These are phyloP conservation scores for Tetrapisispora phaffii DNA, from an alignment of 805 yeast species.

Conservation along the genomic window DNA sequence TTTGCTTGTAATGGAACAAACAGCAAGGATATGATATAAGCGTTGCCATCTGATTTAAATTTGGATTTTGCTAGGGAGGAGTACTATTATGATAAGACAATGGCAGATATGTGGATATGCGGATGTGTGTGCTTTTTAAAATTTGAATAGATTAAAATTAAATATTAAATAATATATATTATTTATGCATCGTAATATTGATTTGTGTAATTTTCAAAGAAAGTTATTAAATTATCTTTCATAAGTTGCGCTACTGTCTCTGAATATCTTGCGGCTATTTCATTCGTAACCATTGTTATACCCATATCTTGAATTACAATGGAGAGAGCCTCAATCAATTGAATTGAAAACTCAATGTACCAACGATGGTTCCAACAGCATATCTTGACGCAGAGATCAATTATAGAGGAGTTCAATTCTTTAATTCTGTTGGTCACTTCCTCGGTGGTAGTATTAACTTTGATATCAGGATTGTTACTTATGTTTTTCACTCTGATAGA, in stretches of 20 bases:
- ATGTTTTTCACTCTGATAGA: slow-evolving; percentile 22
- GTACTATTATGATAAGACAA: no score
- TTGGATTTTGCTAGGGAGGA: no score
- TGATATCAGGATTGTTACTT: slow-evolving; percentile 8
- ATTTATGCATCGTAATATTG: slow-evolving; percentile 21
- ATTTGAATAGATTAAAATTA: no score
- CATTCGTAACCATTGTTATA: slow-evolving; percentile 60
- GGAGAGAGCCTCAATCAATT: slow-evolving; percentile 45
- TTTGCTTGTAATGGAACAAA: no score
- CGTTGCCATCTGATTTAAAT: no score
- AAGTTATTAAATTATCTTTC: slow-evolving; percentile 22
- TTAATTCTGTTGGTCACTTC: slow-evolving; percentile 28
- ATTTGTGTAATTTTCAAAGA: slow-evolving; percentile 21
- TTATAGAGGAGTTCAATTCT: slow-evolving; percentile 42
- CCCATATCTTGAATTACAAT: slow-evolving; percentile 70
- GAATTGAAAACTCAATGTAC: slow-evolving; percentile 85
- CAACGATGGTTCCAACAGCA: slow-evolving; percentile 98
- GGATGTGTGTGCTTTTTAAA: no score
- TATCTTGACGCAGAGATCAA: slow-evolving; percentile 63
- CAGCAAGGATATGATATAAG: no score
- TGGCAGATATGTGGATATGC: no score
- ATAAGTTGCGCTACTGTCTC: slow-evolving; percentile 28
- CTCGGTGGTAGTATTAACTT: slow-evolving; percentile 21
- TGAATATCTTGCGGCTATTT: slow-evolving; percentile 57
- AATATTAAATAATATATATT: not conserved